Percentiles rank a stretch among this genome's conserved stretches.
These are phyloP conservation scores for Lunularia cruciata DNA, from an alignment of 225 moss, liverwort and hornwort species.

Conservation along the genomic window DNA sequence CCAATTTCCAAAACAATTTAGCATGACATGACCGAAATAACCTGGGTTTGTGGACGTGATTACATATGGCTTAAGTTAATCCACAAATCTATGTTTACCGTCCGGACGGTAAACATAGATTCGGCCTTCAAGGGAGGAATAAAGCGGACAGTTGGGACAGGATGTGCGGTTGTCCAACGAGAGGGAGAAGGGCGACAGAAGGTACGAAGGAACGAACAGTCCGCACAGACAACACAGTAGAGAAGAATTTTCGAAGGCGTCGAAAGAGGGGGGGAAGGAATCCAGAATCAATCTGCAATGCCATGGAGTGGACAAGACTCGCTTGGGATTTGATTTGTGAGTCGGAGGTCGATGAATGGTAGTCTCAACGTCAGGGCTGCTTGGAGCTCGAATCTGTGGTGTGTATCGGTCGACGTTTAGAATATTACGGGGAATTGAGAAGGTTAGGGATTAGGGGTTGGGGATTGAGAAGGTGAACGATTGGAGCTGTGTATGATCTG, in stretches of 20 bases:
- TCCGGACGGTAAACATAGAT: too few relatives aligned
- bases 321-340: too few relatives aligned
- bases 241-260: background rate
- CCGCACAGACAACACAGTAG: background rate
- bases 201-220: background rate
- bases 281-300: too few relatives aligned
- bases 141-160: slow-evolving; percentile 8
- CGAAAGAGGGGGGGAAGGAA: too few relatives aligned
- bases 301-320: too few relatives aligned
- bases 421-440: background rate
- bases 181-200: background rate
- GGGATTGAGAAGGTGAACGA: background rate
- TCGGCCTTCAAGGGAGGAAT: too few relatives aligned
- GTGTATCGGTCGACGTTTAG: background rate
- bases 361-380: background rate
- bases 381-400: background rate
- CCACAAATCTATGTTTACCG: too few relatives aligned
- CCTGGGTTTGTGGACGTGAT: too few relatives aligned
- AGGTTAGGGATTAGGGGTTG: too few relatives aligned
- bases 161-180: background rate
- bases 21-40: too few relatives aligned
- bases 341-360: slow-evolving; percentile 1
- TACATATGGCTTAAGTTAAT: too few relatives aligned
- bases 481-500: background rate
- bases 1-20: too few relatives aligned